These are phyloP conservation scores for Domatiomyces globalis DNA, from an alignment of 2,329 filamentous ascomycete species.

Conservation along the genomic window DNA sequence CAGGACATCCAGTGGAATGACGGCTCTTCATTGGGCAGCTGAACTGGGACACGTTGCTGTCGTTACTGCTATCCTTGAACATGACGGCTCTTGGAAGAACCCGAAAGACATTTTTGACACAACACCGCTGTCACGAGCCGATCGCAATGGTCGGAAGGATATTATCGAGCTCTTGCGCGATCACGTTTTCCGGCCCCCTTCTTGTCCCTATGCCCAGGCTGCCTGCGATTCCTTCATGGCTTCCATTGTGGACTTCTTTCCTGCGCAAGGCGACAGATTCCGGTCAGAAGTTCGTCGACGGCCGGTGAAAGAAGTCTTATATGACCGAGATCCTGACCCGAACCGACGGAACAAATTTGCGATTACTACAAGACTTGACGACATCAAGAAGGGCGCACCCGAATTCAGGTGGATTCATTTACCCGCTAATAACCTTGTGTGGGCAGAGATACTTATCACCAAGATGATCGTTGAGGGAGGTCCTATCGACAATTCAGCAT, in stretches of 20 bases:
- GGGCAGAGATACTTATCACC: slow-evolving; percentile 49
- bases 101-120: slow-evolving; percentile 30
- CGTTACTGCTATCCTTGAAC: slow-evolving; percentile 15
- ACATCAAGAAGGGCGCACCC: slow-evolving; percentile 29
- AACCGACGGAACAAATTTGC: slow-evolving; percentile 32
- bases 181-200: slow-evolving; percentile 25
- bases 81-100: slow-evolving; percentile 4
- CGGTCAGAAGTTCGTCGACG: slow-evolving; percentile 16
- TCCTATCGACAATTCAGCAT: slow-evolving; percentile 47
- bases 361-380: slow-evolving; percentile 33
- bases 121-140: slow-evolving; percentile 28
- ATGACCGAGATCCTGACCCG: slow-evolving; percentile 1
- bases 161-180: slow-evolving; percentile 22
- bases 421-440: slow-evolving; percentile 42
- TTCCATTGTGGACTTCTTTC: slow-evolving; percentile 38
- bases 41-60: slow-evolving; percentile 27
- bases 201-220: slow-evolving; percentile 27
- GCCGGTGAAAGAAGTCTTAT: slow-evolving; percentile 18
- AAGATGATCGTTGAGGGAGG: slow-evolving; percentile 52
- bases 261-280: slow-evolving; percentile 11
- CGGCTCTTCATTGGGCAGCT: slow-evolving; percentile 28
- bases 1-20: slow-evolving; percentile 24
- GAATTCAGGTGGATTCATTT: slow-evolving; percentile 36
- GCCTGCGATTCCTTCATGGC: slow-evolving; percentile 39
- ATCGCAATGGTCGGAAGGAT: slow-evolving; percentile 26